Percentiles rank a stretch among this genome's conserved stretches.
phyloP scores from a whole-genome alignment of 352 stramenopile genomes.

The Phytophthora pluvialis region DNA sequence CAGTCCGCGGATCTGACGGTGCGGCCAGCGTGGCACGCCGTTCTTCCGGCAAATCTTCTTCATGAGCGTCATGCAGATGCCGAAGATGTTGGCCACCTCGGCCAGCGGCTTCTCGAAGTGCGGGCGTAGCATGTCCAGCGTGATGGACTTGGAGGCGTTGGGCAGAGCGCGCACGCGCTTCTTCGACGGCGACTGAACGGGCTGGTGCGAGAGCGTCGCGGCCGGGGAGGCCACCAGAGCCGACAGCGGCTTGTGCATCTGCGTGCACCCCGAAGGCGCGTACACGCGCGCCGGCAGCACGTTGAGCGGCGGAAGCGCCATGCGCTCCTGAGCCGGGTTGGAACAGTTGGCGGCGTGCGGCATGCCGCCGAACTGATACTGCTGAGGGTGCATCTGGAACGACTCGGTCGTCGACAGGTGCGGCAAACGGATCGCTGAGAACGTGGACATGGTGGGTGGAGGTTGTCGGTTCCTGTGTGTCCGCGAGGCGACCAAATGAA shows the following conservation, averaged over 20 bases:
- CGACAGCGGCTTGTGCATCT: conserved; percentile 21
- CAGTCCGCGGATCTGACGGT: conserved; percentile 75
- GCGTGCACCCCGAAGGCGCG: conserved; percentile 12
- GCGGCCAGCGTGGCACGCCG: conserved; percentile 72
- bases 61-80: conserved; percentile 87
- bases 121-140: conserved; percentile 67
- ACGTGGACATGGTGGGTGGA: conserved; percentile 26
- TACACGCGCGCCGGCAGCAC: conserved; percentile 36
- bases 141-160: conserved; percentile 85
- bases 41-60: conserved; percentile 89
- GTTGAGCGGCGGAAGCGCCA: conserved; percentile 64
- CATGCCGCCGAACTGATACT: conserved; percentile 37
- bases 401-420: conserved; percentile 26
- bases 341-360: conserved; percentile 27
- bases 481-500: conserved; percentile 36
- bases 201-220: conserved; percentile 18
- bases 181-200: conserved; percentile 52
- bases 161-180: conserved; percentile 75
- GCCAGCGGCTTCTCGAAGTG: conserved; percentile 82
- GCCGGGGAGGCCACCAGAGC: conserved; percentile 39
- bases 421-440: conserved; percentile 32
- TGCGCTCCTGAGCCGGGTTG: conserved; percentile 51
- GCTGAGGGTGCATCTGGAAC: conserved; percentile 27
- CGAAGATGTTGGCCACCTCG: conserved; percentile 75
- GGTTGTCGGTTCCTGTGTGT: conserved; percentile 18